Conservation (phyloP, 2,329 filamentous ascomycete species). For the Trichoderma atroviride region DNA sequence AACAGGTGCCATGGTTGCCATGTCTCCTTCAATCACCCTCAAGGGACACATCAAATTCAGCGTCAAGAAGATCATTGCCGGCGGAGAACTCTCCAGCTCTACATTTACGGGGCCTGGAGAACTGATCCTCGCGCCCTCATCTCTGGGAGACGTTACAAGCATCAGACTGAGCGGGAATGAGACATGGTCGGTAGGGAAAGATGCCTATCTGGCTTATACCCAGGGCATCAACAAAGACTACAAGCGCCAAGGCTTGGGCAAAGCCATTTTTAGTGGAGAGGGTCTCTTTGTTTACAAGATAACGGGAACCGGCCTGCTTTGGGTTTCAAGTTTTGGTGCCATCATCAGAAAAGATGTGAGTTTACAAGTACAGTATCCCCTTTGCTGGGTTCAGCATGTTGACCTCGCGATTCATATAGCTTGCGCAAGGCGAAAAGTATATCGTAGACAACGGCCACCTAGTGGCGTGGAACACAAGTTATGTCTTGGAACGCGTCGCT, state of each 20-base stretch:
- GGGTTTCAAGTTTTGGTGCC: slow-evolving; percentile 91
- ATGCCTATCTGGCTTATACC: slow-evolving; percentile 83
- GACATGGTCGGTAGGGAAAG: slow-evolving; percentile 82
- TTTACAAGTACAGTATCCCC: slow-evolving; percentile 30
- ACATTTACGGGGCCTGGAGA: slow-evolving; percentile 90
- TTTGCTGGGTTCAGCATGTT: background rate
- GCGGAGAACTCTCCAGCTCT: slow-evolving; percentile 77
- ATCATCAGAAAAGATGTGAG: slow-evolving; percentile 92
- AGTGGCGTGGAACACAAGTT: slow-evolving; percentile 96
- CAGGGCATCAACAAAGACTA: slow-evolving; percentile 87
- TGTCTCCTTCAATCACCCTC: slow-evolving; percentile 85
- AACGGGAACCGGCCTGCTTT: slow-evolving; percentile 76
- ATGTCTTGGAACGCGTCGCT: slow-evolving; percentile 84
- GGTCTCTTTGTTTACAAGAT: slow-evolving; percentile 91
- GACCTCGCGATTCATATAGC: slow-evolving; percentile 38
- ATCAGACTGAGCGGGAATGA: slow-evolving; percentile 73
- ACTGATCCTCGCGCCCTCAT: slow-evolving; percentile 76
- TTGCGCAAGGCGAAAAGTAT: slow-evolving; percentile 76
- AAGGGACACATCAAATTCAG: slow-evolving; percentile 83
- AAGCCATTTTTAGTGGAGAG: slow-evolving; percentile 93
- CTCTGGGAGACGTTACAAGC: slow-evolving; percentile 82
- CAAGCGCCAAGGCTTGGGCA: slow-evolving; percentile 81
- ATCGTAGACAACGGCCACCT: slow-evolving; percentile 92
- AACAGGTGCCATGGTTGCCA: slow-evolving; percentile 84
- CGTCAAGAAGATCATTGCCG: slow-evolving; percentile 85